Percentiles rank a stretch among this genome's conserved stretches.
These are phyloP conservation scores for Craterostigma plantagineum DNA, from an alignment of 257 asterid species.

Conservation along the genomic window DNA sequence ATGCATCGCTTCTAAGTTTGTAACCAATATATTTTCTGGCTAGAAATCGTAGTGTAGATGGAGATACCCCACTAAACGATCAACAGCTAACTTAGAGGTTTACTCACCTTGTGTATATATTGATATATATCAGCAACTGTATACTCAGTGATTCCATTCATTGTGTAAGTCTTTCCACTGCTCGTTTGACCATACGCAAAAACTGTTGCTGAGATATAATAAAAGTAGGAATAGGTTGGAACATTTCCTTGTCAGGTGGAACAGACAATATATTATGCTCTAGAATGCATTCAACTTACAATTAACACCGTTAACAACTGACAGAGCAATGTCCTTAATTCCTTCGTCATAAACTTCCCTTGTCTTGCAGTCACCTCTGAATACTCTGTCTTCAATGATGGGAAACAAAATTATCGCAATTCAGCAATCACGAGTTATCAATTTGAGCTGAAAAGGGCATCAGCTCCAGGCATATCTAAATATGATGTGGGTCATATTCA, in stretches of 20 bases:
- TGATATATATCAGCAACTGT: conserved; percentile 61
- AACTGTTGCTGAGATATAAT: conserved; percentile 80
- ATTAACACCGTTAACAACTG: conserved; percentile 80
- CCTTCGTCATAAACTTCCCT: conserved; percentile 81
- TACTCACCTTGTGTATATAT: conserved; percentile 22
- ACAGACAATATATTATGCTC: not conserved
- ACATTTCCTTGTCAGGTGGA: not conserved
- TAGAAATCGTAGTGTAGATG: too few relatives aligned
- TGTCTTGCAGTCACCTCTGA: conserved; percentile 73
- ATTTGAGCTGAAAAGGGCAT: conserved; percentile 2
- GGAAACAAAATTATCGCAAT: not conserved
- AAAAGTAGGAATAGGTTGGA: not conserved
- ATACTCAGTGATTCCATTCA: conserved; percentile 93
- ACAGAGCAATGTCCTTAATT: conserved; percentile 72
- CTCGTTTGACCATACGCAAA: conserved; percentile 99
- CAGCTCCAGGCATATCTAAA: too few relatives aligned
- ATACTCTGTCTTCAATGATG: conserved; percentile 54
- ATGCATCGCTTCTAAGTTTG: not conserved
- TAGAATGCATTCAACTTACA: conserved; percentile 37
- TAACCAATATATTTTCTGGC: not conserved
- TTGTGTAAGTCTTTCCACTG: conserved; percentile 99
- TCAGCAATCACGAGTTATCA: too few relatives aligned
- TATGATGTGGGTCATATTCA: too few relatives aligned
- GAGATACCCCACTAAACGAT: too few relatives aligned
- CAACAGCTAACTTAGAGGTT: too few relatives aligned